phyloP scores from a whole-genome alignment of 805 yeast genomes.

The Saturnispora serradocipensis region DNA sequence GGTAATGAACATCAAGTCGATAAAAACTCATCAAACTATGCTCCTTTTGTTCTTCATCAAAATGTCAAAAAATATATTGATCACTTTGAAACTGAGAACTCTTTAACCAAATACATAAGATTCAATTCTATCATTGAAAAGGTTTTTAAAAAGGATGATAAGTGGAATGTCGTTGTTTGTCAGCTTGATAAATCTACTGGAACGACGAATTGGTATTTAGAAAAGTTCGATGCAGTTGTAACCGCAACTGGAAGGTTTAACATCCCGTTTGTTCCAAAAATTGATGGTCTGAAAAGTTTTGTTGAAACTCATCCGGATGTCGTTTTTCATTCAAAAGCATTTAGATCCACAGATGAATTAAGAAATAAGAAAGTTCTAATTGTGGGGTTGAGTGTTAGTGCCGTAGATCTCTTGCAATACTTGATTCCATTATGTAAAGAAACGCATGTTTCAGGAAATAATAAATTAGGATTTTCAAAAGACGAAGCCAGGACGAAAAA shows the following conservation, averaged over 20 bases:
- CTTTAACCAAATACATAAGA: conserved; percentile 26
- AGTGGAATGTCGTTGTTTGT: conserved; percentile 28
- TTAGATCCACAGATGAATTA: conserved; percentile 23
- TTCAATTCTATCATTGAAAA: conserved; percentile 29
- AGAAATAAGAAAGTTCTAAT: conserved; percentile 24
- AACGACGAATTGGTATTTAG: conserved; percentile 31
- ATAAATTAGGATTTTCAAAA: neutral
- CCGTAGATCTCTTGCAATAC: conserved; percentile 48
- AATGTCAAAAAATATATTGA: conserved; percentile 15
- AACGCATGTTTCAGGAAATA: conserved; percentile 3
- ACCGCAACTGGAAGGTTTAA: conserved; percentile 33
- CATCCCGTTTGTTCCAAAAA: conserved; percentile 32
- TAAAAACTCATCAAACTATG: conserved; percentile 10
- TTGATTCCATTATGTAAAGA: conserved; percentile 22
- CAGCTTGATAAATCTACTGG: conserved; percentile 7
- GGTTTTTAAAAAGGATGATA: conserved; percentile 16
- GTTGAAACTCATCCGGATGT: conserved; percentile 25
- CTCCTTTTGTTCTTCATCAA: conserved; percentile 17
- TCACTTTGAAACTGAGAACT: conserved; percentile 20
- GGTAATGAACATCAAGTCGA: conserved; percentile 11
- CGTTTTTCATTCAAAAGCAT: conserved; percentile 22
- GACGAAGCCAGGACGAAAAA: conserved; percentile 19
- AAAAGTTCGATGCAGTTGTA: conserved; percentile 35
- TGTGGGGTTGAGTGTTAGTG: conserved; percentile 46
- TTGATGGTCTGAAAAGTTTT: conserved; percentile 28